Base-by-base conservation (phyloP, 2,329 filamentous ascomycete genomes). In the Diplodia corticola region DNA sequence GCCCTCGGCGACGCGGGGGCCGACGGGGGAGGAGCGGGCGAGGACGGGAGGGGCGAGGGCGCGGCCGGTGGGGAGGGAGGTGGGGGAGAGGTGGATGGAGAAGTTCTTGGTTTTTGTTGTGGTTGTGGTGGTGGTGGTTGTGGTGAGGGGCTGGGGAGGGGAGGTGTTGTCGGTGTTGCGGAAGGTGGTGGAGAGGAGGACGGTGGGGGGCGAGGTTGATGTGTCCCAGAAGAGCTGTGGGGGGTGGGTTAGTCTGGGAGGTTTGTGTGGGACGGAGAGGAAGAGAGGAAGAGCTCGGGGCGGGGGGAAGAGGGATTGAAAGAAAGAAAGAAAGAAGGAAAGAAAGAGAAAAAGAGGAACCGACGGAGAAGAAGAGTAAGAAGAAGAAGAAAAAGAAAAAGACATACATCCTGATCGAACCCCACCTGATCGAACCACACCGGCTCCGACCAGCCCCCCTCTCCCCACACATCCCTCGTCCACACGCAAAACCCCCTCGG, bases 401-500 rank as follows among this genome's bases (percentile, higher is more conserved):
- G 1, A 74, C 76, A 69, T 71, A 83, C 81, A 72, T 84, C 83
- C 71, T 85, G 83, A 68, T 85, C 83, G 64, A 85, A 84, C 1
- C 83, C 83, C 1, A 82, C 77, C 50, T 84, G 82, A 63, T 86
- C 84, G 68, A 86, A 85, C 67, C 82, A 85, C 0, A 84, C 73
- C 0, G 84, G 83, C 53, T 86, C 83, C 4, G 81, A 84, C 84
- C 84, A 86, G 3, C 80, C 76, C 6, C 68, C 72, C 0, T 81
- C 78, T 50, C 85, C 79, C 80, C 80, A 83, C n/a, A 85, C 85
- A 65, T 86, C 78, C 12, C 79, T 76, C 0, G 83, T 86, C 67
- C 76, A 80, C 1, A 86, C 81, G 61, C 84, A 86, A 68, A 87
- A 87, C 0, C 85, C 84, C 0, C 81, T 74, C 0, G 82, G 83